These are phyloP conservation scores for Plasmodium knowlesi DNA, from an alignment of 169 alveolate species.

Conservation along the genomic window DNA sequence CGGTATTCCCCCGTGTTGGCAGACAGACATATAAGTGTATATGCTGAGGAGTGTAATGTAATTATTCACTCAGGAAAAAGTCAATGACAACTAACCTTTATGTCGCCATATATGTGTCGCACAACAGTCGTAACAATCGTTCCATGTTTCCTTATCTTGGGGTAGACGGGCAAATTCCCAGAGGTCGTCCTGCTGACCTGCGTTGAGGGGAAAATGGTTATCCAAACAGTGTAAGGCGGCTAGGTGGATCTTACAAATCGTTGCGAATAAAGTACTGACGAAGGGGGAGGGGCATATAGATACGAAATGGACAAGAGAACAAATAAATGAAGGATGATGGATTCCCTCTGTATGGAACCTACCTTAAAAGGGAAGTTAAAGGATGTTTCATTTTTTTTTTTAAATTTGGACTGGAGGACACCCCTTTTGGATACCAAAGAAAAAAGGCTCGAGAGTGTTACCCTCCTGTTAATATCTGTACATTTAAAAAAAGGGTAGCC, in stretches of 20 bases:
- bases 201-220: background rate
- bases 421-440: conserved; percentile 44
- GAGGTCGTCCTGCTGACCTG: conserved; percentile 90
- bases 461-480: background rate
- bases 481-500: background rate
- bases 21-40: background rate
- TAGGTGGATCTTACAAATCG: background rate
- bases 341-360: background rate
- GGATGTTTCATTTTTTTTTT: conserved; percentile 75
- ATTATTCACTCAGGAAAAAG: background rate
- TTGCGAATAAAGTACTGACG: background rate
- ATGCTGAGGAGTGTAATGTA: conserved; percentile 9
- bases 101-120: conserved; percentile 87
- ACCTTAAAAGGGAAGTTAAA: conserved; percentile 83
- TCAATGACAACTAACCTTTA: conserved; percentile 74
- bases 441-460: conserved; percentile 3
- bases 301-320: background rate
- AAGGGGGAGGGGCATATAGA: background rate
- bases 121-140: conserved; percentile 87
- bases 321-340: background rate
- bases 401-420: conserved; percentile 83
- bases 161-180: conserved; percentile 89
- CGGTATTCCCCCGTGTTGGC: background rate
- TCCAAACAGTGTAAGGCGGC: background rate
- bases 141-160: conserved; percentile 87